A percentile compares a stretch with the other conserved stretches of the same genome.
These are phyloP conservation scores for Fusarium sp. DNA, from an alignment of 2,329 filamentous ascomycete species.

Conservation along the genomic window DNA sequence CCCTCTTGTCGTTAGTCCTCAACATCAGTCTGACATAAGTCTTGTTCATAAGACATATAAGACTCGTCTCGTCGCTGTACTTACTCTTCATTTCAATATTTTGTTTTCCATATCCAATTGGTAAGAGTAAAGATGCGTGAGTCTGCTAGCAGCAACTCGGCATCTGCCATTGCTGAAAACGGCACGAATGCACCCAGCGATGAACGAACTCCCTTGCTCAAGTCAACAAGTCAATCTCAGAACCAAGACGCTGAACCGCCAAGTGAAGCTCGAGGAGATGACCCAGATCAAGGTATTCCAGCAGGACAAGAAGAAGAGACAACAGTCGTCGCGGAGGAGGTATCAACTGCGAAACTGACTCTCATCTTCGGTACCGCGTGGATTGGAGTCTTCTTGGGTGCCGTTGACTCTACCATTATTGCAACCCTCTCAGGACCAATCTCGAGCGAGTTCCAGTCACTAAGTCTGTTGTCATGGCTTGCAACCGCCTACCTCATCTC, in stretches of 20 bases:
- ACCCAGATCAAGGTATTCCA: constrained; percentile 8
- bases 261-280: constrained; percentile 11
- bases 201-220: constrained; percentile 46
- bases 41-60: background rate
- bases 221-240: constrained; percentile 21
- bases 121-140: constrained; percentile 28
- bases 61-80: background rate
- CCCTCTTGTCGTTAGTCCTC: background rate
- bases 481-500: constrained; percentile 89
- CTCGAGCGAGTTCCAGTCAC: constrained; percentile 82
- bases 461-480: constrained; percentile 87
- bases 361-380: constrained; percentile 67
- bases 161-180: constrained; percentile 31
- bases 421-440: constrained; percentile 88
- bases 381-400: constrained; percentile 72
- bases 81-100: background rate
- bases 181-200: constrained; percentile 13
- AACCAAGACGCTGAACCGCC: constrained; percentile 13
- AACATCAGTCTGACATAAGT: constrained; percentile 9
- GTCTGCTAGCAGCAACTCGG: constrained; percentile 23
- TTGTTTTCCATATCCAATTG: background rate
- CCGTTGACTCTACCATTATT: constrained; percentile 82
- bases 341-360: constrained; percentile 60
- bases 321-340: constrained; percentile 60
- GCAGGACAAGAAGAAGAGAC: constrained; percentile 55